These are phyloP conservation scores for Hanseniaspora clermontiae DNA, from an alignment of 805 yeast genomes.

Conservation along the genomic window DNA sequence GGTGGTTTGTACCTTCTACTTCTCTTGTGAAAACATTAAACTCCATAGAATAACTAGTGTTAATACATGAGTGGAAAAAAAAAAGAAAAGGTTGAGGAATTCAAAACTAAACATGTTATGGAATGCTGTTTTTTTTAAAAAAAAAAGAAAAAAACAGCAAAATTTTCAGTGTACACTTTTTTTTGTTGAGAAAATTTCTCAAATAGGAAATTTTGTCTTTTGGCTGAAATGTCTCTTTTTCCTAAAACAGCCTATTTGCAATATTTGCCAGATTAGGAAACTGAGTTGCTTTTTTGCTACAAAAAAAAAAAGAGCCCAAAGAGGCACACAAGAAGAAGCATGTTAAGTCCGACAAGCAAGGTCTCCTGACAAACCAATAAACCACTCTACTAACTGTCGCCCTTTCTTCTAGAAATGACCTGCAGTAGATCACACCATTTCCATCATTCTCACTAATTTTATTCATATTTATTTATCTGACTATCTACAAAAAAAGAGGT, in stretches of 20 bases:
- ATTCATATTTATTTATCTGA: no score
- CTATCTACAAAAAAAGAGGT: no score
- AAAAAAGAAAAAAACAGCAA: neutral
- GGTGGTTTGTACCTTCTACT: neutral
- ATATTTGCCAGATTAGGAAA: neutral
- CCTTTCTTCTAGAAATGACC: no score
- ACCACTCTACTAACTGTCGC: no score
- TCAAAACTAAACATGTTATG: neutral
- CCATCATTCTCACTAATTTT: no score
- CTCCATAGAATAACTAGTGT: no score
- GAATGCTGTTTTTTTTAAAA: neutral
- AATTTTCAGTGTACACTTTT: neutral
- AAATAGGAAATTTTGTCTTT: neutral
- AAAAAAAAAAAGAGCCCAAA: neutral
- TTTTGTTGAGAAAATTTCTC: neutral
- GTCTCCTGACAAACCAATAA: no score
- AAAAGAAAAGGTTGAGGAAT: neutral
- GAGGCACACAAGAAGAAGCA: no score
- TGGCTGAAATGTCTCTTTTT: neutral
- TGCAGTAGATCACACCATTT: no score
- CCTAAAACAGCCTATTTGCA: no score
- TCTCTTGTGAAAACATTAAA: neutral
- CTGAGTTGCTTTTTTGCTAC: neutral
- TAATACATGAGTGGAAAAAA: neutral
- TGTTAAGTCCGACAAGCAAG: neutral